Evolutionary conservation across 192 early-diverging fungal species (phyloP), one percentile per base, ranked within the genome.

Genomic region (Backusella australiensis): DNA sequence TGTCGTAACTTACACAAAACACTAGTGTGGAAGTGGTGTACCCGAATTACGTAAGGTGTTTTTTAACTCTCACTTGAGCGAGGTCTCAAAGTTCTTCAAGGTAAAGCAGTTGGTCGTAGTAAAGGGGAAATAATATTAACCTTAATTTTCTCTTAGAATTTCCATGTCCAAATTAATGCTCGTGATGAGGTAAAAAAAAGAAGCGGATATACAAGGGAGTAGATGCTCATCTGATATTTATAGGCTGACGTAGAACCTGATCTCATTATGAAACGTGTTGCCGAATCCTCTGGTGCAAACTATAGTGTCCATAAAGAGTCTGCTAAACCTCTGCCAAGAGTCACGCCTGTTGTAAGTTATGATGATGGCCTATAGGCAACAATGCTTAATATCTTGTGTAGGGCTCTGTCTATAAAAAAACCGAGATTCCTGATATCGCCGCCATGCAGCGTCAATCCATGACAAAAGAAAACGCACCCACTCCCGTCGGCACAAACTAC

Each of bases 11-110:
- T 34, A 29, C 65, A 67, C 19, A 42, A 29, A 32, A 26, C 11
- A 9, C n/a, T 75, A 94, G 92, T 98, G 96, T 81, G 97, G 97
- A 11, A 93, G 93, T 56, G 96, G 96, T 42, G 97, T 98, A 21
- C 95, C 95, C 19, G 96, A 96, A 72, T 82, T 89, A 56, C 90
- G 92, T 80, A 98, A 98, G 86, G 96, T 93, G 34, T 85, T 95
- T 67, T 97, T 96, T 74, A 91, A 90, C 76, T 84, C 89, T 36
- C 95, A 96, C 69, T 81, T 96, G 29, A 89, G 91, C 68, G 93
- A 98, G 78, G 94, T 96, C 34, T 86, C 89, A n/a, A 85, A 83
- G 32, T 94, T 89, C 82, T 91, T 96, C 75, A 94, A 88, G 85
- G 93, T 90, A 86, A 81, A 14, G 71, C 67, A 39, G 44, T 1